Evolutionary conservation across 495 filamentous ascomycete genomes (phyloP).

Genomic region (Aspergillus bertholletiae): DNA sequence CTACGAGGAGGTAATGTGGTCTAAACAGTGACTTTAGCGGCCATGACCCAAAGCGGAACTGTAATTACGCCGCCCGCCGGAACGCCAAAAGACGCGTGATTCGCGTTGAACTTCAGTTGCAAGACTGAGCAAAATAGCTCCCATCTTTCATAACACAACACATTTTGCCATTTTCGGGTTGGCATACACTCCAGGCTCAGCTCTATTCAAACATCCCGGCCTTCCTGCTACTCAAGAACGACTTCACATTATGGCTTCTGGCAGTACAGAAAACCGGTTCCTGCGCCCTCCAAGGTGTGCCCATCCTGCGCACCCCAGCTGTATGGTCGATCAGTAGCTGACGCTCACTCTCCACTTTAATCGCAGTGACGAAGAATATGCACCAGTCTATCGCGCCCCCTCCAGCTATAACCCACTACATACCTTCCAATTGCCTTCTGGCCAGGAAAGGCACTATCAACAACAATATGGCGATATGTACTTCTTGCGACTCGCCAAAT

Average conservation of each 20-base stretch:
- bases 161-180: neutral
- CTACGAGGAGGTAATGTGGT: too few species aligned
- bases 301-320: neutral
- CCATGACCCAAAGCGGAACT: slow-evolving; percentile 15
- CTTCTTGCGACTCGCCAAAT: slow-evolving; percentile 81
- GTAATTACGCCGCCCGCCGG: slow-evolving; percentile 14
- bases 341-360: slow-evolving; percentile 6
- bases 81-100: slow-evolving; percentile 31
- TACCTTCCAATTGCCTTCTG: slow-evolving; percentile 67
- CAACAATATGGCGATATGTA: slow-evolving; percentile 98
- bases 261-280: slow-evolving; percentile 28
- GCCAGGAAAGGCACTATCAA: slow-evolving; percentile 70
- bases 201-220: neutral
- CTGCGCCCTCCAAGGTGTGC: slow-evolving; percentile 35
- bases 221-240: slow-evolving; percentile 1
- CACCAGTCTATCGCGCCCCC: slow-evolving; percentile 38
- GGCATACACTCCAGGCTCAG: neutral
- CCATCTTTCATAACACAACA: neutral
- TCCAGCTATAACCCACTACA: slow-evolving; percentile 73
- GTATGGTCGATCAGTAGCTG: slow-evolving; percentile 8
- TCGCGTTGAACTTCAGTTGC: slow-evolving; percentile 13
- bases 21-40: too few species aligned
- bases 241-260: slow-evolving; percentile 24
- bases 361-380: slow-evolving; percentile 39
- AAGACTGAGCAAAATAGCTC: neutral